These are phyloP conservation scores for Yarrowia hollandica DNA, from an alignment of 805 yeast genomes.

Conservation along the genomic window DNA sequence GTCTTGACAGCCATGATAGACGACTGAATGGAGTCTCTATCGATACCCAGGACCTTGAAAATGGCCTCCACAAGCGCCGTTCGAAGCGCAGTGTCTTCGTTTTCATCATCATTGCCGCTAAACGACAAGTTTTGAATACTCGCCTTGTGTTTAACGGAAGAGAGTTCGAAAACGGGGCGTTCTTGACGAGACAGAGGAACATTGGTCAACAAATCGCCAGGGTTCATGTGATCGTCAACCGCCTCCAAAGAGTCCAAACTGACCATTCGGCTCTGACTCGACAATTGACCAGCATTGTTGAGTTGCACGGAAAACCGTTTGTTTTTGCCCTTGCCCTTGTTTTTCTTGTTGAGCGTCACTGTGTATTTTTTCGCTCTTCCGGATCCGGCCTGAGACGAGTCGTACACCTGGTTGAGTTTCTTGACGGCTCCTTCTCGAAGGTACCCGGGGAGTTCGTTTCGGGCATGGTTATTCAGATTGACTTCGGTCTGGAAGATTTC, in stretches of 20 bases:
- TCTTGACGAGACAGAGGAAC: conserved; percentile 52
- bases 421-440: conserved; percentile 23
- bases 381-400: conserved; percentile 6
- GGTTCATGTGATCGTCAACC: conserved; percentile 51
- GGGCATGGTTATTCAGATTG: conserved; percentile 53
- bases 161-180: conserved; percentile 3
- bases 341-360: conserved; percentile 17
- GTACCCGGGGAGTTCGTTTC: conserved; percentile 61
- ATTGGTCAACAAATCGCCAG: conserved; percentile 82
- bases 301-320: conserved; percentile 28
- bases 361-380: conserved; percentile 28
- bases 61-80: conserved; percentile 70
- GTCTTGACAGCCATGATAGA: conserved; percentile 17
- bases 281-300: conserved; percentile 1
- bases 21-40: conserved; percentile 37
- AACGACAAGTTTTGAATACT: conserved; percentile 8
- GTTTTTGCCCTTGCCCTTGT: conserved; percentile 25
- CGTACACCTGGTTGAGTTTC: conserved; percentile 32
- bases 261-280: conserved; percentile 2
- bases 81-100: conserved; percentile 65
- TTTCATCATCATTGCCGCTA: conserved; percentile 53
- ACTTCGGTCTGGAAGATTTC: conserved; percentile 79
- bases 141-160: conserved; percentile 5
- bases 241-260: conserved; percentile 35
- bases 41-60: conserved; percentile 66